Conservation (phyloP, 2,329 filamentous ascomycete species). For the Cytospora chrysosperma region DNA sequence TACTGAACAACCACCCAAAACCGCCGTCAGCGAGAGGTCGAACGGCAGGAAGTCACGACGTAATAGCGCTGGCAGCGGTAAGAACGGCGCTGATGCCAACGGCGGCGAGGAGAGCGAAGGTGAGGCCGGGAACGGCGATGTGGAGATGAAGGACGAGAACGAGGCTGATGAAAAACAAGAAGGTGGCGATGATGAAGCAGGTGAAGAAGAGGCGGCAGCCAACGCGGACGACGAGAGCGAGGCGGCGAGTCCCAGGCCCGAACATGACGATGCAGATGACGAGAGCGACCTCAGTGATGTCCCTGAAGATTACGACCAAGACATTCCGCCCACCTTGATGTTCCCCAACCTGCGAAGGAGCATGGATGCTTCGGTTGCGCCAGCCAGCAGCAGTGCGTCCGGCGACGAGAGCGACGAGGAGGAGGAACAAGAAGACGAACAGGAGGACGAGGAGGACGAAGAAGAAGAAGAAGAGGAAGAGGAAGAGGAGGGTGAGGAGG, state of each 20-base stretch:
- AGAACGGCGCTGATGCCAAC: conserved; percentile 31
- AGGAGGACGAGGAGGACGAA: conserved; percentile 22
- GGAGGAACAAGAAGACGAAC: conserved; percentile 25
- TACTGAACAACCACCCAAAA: conserved; percentile 48
- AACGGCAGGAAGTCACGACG: conserved; percentile 45
- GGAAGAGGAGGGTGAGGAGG: conserved; percentile 10
- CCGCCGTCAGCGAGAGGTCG: conserved; percentile 27
- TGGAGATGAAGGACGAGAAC: conserved; percentile 44
- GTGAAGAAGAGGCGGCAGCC: conserved; percentile 27
- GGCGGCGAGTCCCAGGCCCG: conserved; percentile 55
- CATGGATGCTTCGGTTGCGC: conserved; percentile 34
- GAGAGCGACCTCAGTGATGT: conserved; percentile 70
- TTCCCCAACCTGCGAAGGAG: conserved; percentile 50
- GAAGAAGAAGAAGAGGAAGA: conserved; percentile 19
- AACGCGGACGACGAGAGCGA: conserved; percentile 30
- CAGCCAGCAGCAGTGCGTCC: conserved; percentile 22
- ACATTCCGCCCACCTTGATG: conserved; percentile 52
- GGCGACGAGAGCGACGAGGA: conserved; percentile 28
- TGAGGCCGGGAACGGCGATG: conserved; percentile 38
- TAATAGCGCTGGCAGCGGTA: conserved; percentile 51
- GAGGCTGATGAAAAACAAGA: conserved; percentile 23
- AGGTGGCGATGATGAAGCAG: conserved; percentile 24
- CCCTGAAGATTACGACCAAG: conserved; percentile 56
- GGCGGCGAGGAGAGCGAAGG: conserved; percentile 35
- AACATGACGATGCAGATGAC: conserved; percentile 65